Base-by-base conservation (phyloP, 805 yeast genomes). In the Candida jianshihensis region DNA sequence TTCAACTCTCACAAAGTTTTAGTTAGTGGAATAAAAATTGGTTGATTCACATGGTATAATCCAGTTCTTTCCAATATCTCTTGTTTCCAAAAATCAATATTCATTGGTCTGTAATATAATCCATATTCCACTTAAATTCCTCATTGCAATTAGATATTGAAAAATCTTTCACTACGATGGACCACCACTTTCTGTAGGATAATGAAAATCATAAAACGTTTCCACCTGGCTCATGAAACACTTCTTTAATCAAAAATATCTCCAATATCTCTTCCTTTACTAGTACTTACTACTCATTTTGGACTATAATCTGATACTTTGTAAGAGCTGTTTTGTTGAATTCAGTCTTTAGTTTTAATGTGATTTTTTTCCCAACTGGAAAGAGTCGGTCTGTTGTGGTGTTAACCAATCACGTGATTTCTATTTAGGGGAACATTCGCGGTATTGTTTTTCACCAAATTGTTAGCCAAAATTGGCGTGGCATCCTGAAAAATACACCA, bases 261-360 rank as follows among this genome's bases (percentile, higher is more conserved):
- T n/a, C n/a, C n/a, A n/a, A n/a, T n/a, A n/a, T 21, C 33, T 26
- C 30, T 26, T 16, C n/a, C 14, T 32, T 31, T 31, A 42, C 28
- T 30, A 53, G 57, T 72, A 78, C 86, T 70, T 78, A 78, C 86
- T 78, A 75, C 83, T 70, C 86, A 78, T 78, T 69, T 63, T 76
- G 67, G 61, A 64, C 69, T 64, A 63, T 65, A 47, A 25, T 35
- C 34, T 37, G 33, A 26, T 19, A 43, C 43, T 43, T 44, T 32
- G n/a, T n/a, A n/a, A n/a, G n/a, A n/a, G n/a, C n/a, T n/a, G n/a
- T n/a, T n/a, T n/a, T n/a, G n/a, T n/a, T n/a, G n/a, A n/a, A n/a
- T n/a, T n/a, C n/a, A n/a, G n/a, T n/a, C n/a, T n/a, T n/a, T n/a
- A n/a, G n/a, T n/a, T n/a, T n/a, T n/a, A n/a, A n/a, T n/a, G 26